Conservation (phyloP, 805 yeast genomes). For the Lachancea thermotolerans region DNA sequence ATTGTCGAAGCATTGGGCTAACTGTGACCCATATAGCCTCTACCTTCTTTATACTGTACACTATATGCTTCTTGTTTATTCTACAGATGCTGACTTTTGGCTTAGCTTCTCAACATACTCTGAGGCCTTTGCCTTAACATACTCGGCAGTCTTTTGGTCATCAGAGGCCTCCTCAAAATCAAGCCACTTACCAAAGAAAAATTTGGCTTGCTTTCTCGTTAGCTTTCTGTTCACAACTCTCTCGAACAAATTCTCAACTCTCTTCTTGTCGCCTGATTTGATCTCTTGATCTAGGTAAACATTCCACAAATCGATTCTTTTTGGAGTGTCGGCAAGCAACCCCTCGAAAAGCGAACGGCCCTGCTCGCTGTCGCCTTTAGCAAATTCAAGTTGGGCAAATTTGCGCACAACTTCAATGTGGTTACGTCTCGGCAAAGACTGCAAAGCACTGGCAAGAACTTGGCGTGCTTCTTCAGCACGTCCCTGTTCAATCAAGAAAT, state of each 20-base stretch:
- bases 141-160: slow-evolving; percentile 65
- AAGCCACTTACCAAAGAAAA: slow-evolving; percentile 91
- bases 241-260: slow-evolving; percentile 75
- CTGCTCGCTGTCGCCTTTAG: slow-evolving; percentile 85
- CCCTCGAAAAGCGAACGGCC: slow-evolving; percentile 95
- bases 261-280: slow-evolving; percentile 56
- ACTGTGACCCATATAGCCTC: background rate
- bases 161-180: slow-evolving; percentile 62
- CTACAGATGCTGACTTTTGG: slow-evolving; percentile 1
- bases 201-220: slow-evolving; percentile 84
- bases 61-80: background rate
- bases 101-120: slow-evolving; percentile 48
- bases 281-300: slow-evolving; percentile 92
- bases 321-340: slow-evolving; percentile 79
- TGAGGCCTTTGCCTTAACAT: slow-evolving; percentile 85
- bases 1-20: too few relatives aligned
- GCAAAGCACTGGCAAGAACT: slow-evolving; percentile 68
- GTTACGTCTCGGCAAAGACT: slow-evolving; percentile 59
- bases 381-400: slow-evolving; percentile 83
- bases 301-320: slow-evolving; percentile 90
- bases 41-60: background rate
- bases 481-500: slow-evolving; percentile 58
- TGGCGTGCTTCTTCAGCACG: slow-evolving; percentile 56
- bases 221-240: slow-evolving; percentile 63
- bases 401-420: slow-evolving; percentile 78